Percentiles rank a stretch among this genome's conserved stretches.
phyloP scores from a whole-genome alignment of 768 basidiomycete genomes.

The Mycena galericulata region DNA sequence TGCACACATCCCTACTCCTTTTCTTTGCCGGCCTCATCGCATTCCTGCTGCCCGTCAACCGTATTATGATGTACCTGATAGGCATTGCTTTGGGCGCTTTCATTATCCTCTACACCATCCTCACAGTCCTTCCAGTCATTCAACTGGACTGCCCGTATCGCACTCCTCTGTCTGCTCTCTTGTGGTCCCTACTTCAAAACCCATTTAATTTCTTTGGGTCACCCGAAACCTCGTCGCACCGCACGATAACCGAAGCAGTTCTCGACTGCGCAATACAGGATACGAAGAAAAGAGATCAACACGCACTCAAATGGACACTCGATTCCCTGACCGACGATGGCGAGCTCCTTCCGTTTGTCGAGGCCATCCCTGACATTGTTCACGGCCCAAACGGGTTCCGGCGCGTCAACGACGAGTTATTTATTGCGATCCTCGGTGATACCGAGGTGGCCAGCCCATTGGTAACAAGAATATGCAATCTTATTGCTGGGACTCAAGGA shows the following conservation, averaged over 20 bases:
- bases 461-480: no score
- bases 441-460: no score
- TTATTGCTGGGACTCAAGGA: no score
- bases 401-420: no score
- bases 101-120: neutral
- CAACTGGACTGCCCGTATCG: constrained; percentile 10
- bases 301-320: constrained; percentile 23
- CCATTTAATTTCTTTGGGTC: no score
- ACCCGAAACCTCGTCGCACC: neutral
- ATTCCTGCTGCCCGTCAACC: constrained; percentile 16
- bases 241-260: constrained; percentile 1
- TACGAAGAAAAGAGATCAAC: constrained; percentile 3
- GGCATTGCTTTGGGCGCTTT: neutral
- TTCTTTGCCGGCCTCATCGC: constrained; percentile 21
- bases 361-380: no score
- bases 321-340: no score
- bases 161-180: constrained; percentile 1
- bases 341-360: no score
- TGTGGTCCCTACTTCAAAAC: no score
- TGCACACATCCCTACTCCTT: constrained; percentile 18
- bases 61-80: constrained; percentile 4
- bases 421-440: no score
- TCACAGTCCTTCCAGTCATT: constrained; percentile 4
- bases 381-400: no score
- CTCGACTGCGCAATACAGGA: neutral